Conservation (phyloP, 257 asterid genomes). For the Cruciata laevipes region DNA sequence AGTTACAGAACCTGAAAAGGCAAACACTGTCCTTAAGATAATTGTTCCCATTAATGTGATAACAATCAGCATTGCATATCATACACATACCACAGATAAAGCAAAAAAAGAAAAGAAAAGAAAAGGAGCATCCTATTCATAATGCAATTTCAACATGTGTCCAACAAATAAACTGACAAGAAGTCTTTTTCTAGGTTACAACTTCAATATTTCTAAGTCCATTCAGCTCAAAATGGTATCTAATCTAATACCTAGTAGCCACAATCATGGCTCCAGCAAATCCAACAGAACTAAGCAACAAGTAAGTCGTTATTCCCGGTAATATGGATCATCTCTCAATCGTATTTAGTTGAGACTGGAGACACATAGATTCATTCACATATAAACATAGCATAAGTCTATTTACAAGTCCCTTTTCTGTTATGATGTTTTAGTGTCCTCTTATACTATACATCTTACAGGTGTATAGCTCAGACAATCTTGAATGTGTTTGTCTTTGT, state of each 20-base stretch:
- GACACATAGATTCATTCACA: neutral
- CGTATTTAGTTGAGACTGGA: neutral
- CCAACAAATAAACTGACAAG: neutral
- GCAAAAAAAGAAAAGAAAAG: too few relatives aligned
- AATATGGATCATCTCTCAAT: too few relatives aligned
- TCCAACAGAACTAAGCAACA: neutral
- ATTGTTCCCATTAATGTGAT: neutral
- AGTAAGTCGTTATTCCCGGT: neutral
- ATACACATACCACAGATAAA: neutral
- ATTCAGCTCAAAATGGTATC: neutral
- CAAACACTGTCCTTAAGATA: neutral
- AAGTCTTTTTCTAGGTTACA: neutral
- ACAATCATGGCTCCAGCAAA: neutral
- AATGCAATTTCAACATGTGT: neutral
- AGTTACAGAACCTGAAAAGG: neutral
- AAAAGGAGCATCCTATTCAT: neutral
- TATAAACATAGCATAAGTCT: neutral
- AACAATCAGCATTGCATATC: neutral
- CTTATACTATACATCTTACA: too few relatives aligned
- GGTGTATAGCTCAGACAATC: too few relatives aligned
- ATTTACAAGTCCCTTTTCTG: neutral
- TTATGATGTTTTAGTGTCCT: neutral
- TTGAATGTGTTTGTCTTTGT: neutral
- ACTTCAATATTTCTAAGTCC: neutral
- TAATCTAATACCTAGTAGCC: slow-evolving; percentile 3